phyloP scores from a whole-genome alignment of 2,329 filamentous ascomycete genomes.

The Aspergillus sp. region DNA sequence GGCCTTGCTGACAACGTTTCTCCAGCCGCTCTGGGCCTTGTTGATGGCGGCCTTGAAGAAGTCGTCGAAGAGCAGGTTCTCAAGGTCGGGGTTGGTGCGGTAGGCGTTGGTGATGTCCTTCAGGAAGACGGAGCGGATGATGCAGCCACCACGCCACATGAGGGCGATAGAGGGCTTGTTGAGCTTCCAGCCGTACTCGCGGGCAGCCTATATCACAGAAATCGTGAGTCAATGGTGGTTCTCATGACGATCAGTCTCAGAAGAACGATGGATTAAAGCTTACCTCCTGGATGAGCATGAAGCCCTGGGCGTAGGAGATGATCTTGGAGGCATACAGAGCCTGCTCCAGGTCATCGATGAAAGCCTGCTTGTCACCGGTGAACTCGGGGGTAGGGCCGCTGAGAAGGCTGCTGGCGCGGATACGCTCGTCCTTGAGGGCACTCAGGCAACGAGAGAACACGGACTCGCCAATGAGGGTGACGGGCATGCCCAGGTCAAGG shows the following conservation, averaged over 20 bases:
- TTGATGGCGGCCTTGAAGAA: slow-evolving; percentile 99
- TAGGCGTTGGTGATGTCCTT: slow-evolving; percentile 99
- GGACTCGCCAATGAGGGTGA: slow-evolving; percentile 95
- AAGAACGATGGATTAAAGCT: slow-evolving; percentile 33
- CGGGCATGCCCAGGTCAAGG: slow-evolving; percentile 96
- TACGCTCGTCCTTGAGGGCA: slow-evolving; percentile 90
- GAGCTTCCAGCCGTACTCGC: slow-evolving; percentile 96
- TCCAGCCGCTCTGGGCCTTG: slow-evolving; percentile 90
- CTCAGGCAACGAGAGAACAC: slow-evolving; percentile 94
- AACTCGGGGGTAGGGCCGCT: slow-evolving; percentile 76
- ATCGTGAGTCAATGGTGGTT: slow-evolving; percentile 2
- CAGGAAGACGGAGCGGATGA: slow-evolving; percentile 99
- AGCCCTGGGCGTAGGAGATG: slow-evolving; percentile 98
- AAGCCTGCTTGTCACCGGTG: slow-evolving; percentile 84
- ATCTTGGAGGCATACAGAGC: slow-evolving; percentile 99
- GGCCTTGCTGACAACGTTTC: slow-evolving; percentile 85
- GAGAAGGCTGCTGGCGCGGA: slow-evolving; percentile 75
- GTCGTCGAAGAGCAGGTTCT: slow-evolving; percentile 97
- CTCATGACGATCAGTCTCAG: background rate
- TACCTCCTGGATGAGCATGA: slow-evolving; percentile 99
- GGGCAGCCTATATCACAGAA: slow-evolving; percentile 67
- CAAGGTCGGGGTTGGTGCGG: slow-evolving; percentile 87
- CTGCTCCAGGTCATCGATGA: slow-evolving; percentile 97
- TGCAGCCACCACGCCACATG: slow-evolving; percentile 99
- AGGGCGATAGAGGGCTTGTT: slow-evolving; percentile 99